Evolutionary conservation across 2,329 filamentous ascomycete genomes (phyloP), one percentile per base, ranked within the genome.

Genomic region (Exophiala mesophila): DNA sequence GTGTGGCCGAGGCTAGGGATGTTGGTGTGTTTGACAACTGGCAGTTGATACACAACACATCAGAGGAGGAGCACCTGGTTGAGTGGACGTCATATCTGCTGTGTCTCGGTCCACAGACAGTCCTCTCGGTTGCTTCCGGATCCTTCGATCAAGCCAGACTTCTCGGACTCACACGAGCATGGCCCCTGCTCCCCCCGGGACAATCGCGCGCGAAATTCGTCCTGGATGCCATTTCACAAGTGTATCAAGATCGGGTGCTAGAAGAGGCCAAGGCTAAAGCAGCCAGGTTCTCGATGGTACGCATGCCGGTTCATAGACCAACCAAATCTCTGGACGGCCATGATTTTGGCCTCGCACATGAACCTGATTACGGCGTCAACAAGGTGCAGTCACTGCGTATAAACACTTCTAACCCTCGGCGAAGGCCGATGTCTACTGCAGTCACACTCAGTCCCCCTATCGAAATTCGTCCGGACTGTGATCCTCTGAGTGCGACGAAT

Each of bases 21-120:
- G 68, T 65, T 44, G 78, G 78, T 4, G 62, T 82, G 21, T 82
- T 74, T 53, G 71, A 78, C 18, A 52, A 49, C 15, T 50, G 49
- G 41, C 40, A 46, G 18, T 31, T 43, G 13, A 32, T 36, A 18
- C 47, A 50, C 12, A 39, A 44, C 9, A 64, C 65, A 33, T 46
- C 59, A 21, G 76, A 80, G 55, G 73, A 76, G 45, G 58, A 63
- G 15, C 63, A 74, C 54, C 66, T 82, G 16, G 75, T 80, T 55
- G 76, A 80, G 57, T 83, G 78, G 78, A 75, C 72, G 13, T 69
- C 70, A 39, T 76, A 79, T 54, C 62, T 82, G 19, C 63, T 80
- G 23, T 79, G 76, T 0, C 67, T 80, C 12, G 79, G 78, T 4
- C 76, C 75, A 7, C 69, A 70, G 5, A 70, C 72, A 1, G 66